phyloP scores from a whole-genome alignment of 495 filamentous ascomycete genomes.

The Saxophila tyrrhenica region DNA sequence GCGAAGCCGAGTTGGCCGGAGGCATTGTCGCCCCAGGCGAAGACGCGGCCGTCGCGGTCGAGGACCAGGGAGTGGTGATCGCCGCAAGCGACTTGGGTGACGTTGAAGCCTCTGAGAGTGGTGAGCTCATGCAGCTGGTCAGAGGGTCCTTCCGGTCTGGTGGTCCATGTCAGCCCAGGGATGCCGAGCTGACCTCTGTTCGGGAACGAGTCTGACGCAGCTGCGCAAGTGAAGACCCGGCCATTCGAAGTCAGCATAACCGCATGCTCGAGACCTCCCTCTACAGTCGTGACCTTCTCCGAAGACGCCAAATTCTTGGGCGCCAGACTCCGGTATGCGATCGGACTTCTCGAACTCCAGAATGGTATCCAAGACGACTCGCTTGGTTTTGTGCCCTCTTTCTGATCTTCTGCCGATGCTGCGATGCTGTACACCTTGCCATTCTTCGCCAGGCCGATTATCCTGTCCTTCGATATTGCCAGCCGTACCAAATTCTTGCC shows the following conservation, averaged over 20 bases:
- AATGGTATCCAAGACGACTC: constrained; percentile 70
- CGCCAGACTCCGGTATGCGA: constrained; percentile 61
- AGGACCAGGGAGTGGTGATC: constrained; percentile 77
- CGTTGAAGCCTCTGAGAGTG: constrained; percentile 49
- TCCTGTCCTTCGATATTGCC: constrained; percentile 64
- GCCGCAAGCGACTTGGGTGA: constrained; percentile 65
- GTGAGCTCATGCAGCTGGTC: constrained; percentile 69
- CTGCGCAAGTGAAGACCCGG: constrained; percentile 73
- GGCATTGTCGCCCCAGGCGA: constrained; percentile 83
- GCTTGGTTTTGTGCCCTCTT: constrained; percentile 44
- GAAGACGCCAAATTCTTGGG: constrained; percentile 56
- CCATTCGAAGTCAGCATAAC: constrained; percentile 76
- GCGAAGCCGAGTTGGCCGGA: constrained; percentile 76
- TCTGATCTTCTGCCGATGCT: constrained; percentile 60
- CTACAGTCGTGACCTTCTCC: constrained; percentile 64
- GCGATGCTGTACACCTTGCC: constrained; percentile 84
- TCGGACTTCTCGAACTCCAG: constrained; percentile 43
- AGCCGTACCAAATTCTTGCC: constrained; percentile 71
- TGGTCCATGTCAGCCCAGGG: constrained; percentile 66
- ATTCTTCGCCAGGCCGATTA: constrained; percentile 64
- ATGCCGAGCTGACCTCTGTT: constrained; percentile 77
- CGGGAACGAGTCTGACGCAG: constrained; percentile 67
- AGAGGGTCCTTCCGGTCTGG: constrained; percentile 63
- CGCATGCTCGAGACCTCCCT: constrained; percentile 71
- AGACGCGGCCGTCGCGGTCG: constrained; percentile 64